phyloP scores from a whole-genome alignment of 2,329 filamentous ascomycete genomes.

The Coleophoma cylindrospora region DNA sequence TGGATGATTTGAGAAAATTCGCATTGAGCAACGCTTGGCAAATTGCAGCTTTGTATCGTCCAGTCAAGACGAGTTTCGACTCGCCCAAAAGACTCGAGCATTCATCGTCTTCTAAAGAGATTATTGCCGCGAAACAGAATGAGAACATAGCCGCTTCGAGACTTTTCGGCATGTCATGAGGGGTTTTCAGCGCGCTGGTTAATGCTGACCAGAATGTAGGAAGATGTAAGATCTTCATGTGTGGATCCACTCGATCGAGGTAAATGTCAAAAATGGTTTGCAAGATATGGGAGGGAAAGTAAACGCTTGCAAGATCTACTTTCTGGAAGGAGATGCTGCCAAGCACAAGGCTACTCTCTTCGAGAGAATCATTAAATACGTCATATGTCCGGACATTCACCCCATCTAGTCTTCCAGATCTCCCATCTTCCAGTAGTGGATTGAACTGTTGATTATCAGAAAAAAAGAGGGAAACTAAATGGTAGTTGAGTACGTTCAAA shows the following conservation, averaged over 20 bases:
- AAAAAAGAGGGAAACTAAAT: not conserved
- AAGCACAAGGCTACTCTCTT: conserved; percentile 10
- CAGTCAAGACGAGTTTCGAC: conserved; percentile 2
- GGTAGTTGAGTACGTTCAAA: not conserved
- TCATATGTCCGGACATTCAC: not conserved
- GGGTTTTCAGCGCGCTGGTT: not conserved
- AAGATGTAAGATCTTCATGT: conserved; percentile 62
- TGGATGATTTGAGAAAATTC: conserved; percentile 8
- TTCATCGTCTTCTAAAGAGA: conserved; percentile 6
- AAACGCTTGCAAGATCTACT: conserved; percentile 1
- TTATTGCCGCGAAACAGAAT: conserved; percentile 5
- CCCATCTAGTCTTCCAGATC: conserved; percentile 8
- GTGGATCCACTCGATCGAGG: conserved; percentile 61
- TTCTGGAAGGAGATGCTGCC: not conserved
- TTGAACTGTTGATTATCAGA: conserved; percentile 10
- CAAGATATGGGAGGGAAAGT: conserved; percentile 2
- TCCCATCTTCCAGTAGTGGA: conserved; percentile 12
- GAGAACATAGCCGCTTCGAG: conserved; percentile 7
- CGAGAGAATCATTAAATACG: not conserved
- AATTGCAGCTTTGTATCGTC: conserved; percentile 6
- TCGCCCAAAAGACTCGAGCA: conserved; percentile 6
- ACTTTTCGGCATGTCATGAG: conserved; percentile 5
- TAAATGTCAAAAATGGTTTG: conserved; percentile 61
- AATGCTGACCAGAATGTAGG: conserved; percentile 35
- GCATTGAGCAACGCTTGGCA: conserved; percentile 9